These are phyloP conservation scores for Sphagnum tenellum DNA, from an alignment of 225 moss, liverwort and hornwort species.

Conservation along the genomic window DNA sequence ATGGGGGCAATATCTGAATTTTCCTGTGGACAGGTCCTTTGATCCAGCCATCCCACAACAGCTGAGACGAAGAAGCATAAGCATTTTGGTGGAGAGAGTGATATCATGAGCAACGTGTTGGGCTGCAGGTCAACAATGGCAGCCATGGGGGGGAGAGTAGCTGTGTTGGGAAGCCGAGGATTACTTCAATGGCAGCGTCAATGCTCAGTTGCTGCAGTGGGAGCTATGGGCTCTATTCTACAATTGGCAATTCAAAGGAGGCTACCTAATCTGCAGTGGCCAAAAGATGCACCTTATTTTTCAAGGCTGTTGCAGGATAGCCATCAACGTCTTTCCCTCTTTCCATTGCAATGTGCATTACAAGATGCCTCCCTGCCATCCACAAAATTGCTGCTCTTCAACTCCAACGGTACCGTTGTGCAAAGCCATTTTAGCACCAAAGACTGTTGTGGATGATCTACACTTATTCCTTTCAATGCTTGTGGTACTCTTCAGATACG, in stretches of 20 bases:
- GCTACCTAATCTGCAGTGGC: slow-evolving; percentile 25
- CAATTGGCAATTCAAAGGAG: slow-evolving; percentile 17
- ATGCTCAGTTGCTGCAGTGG: slow-evolving; percentile 19
- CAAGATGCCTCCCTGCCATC: slow-evolving; percentile 43
- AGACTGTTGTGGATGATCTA: no score
- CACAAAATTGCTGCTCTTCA: slow-evolving; percentile 36
- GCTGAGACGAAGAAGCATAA: no score
- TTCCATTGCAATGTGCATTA: slow-evolving; percentile 27
- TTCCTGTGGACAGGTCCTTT: no score
- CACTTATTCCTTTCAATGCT: no score
- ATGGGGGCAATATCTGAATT: no score
- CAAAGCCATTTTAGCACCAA: no score
- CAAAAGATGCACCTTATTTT: slow-evolving; percentile 4
- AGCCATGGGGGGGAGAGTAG: slow-evolving; percentile 36
- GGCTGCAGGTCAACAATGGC: slow-evolving; percentile 40
- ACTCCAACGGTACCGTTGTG: slow-evolving; percentile 30
- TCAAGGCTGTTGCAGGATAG: slow-evolving; percentile 17
- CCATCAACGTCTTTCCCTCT: slow-evolving; percentile 16
- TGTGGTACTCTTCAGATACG: neutral
- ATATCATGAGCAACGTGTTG: slow-evolving; percentile 29
- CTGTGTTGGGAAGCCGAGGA: slow-evolving; percentile 32
- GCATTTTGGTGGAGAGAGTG: no score
- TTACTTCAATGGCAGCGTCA: slow-evolving; percentile 30
- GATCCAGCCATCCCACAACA: no score
- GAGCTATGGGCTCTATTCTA: slow-evolving; percentile 16